Evolutionary conservation across 306 rosid genomes (phyloP).

Genomic region (Sechiopsis laciniata): DNA sequence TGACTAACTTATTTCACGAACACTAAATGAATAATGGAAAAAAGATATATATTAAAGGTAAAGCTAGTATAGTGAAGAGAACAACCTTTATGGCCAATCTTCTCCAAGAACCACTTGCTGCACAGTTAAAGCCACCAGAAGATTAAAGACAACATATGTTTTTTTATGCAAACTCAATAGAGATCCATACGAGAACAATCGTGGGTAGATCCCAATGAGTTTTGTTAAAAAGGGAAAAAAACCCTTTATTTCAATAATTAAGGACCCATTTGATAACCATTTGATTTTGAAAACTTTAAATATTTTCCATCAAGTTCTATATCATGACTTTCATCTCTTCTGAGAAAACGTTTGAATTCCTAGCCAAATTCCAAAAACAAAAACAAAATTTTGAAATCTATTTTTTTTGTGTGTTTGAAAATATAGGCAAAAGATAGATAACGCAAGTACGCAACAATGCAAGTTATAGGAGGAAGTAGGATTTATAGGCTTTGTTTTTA

Average conservation of each 20-base stretch:
- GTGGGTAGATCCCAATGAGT: neutral
- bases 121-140: constrained; percentile 32
- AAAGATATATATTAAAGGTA: neutral
- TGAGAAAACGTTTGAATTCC: no score
- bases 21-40: constrained; percentile 15
- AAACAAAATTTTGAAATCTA: no score
- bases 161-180: neutral
- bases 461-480: no score
- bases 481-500: no score
- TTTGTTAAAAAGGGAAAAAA: neutral
- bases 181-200: neutral
- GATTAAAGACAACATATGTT: neutral
- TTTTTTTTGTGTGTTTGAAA: no score
- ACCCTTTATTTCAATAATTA: neutral
- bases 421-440: no score
- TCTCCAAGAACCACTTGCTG: constrained; percentile 99
- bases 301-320: no score
- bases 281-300: no score
- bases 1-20: constrained; percentile 13
- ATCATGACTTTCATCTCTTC: no score
- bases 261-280: no score
- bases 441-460: no score
- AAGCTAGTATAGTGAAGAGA: constrained; percentile 13
- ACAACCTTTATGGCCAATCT: constrained; percentile 88
- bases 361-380: no score